Base-by-base conservation (phyloP, 108 stramenopile genomes). In the Schizochytrium sp. region DNA sequence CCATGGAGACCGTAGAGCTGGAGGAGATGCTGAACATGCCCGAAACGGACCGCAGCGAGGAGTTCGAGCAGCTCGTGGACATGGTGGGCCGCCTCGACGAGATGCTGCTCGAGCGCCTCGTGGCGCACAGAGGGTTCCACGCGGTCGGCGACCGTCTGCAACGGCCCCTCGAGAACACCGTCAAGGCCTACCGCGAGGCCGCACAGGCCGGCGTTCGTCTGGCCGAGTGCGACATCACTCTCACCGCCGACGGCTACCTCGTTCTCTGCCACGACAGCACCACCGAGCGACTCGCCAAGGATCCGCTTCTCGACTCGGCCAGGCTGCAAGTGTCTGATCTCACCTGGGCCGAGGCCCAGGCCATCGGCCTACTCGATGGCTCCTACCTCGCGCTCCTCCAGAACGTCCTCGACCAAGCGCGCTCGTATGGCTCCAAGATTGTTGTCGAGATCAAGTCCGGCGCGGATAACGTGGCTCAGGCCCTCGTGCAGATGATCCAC, bases 361-460 rank as follows among this genome's bases (percentile, higher is more conserved):
- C 76, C 28, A 47, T 83, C 25, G 48, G 23, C n/a, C 76, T 83
- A 4, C 45, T 53, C 6, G 51, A 83, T 45, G 76, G 76, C n/a
- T 47, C 76, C 19, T 25, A 6, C 76, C 14, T 53, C n/a, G 48
- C 76, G n/a, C 76, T 83, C 23, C 51, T 83, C 28, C 23, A 83
- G 51, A 5, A 83, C 5, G 76, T 83, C 51, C 25, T 83, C 48
- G 76, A 53, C 19, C 18, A 8, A 6, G 6, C 6, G 6, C 76
- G 12, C 10, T 43, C 76, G 18, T 23, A 23, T 45, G 51, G 51
- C 23, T 55, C 76, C 76, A 53, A 12, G 28, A 43, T 83, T 23
- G 76, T 83, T 12, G 51, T 83, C 48, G 76, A 83, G n/a, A 53
- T 83, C 5, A 83, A 83, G 76, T 83, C 76, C 4, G 76, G 76